Evolutionary conservation across 169 alveolate species (phyloP), one percentile per base, ranked within the genome.

Genomic region (Besnoitia besnoiti): DNA sequence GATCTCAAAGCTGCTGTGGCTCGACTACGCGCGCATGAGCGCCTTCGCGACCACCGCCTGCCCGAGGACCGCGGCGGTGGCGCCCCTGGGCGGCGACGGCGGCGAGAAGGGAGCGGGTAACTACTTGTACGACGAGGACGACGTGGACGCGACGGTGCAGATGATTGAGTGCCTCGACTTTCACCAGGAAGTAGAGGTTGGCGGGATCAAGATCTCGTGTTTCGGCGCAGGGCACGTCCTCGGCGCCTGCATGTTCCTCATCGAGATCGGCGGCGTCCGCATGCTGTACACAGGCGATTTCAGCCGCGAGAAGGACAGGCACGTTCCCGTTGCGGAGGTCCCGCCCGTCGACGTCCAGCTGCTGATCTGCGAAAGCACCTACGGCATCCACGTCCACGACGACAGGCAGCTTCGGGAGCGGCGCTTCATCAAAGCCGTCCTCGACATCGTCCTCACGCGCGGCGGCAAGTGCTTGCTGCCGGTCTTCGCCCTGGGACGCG

Each of bases 211-310:
- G 92, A 95, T 99, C 88, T 96, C 99, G 46, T 98, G 99, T 85
- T 99, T 97, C 94, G 97, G 99, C 84, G 99, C 99, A 0, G 99
- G 99, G 0, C 99, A 99, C 96, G 99, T 99, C 46, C 95, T 99
- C 33, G 99, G 99, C 7, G 99, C 99, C 0, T 98, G 99, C 84
- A 98, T 99, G 99, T 99, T 99, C 95, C 91, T 98, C 87, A 99
- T 99, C 46, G 99, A 98, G 94, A 98, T 99, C 79, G 99, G 97
- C 76, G 99, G 99, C 24, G 85, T 85, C 30, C 55, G 93, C 46
- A 46, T 46, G 16, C 90, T 99, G 67, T 99, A 99, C 96, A 99
- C 99, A 10, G 99, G 99, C 0, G 99, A 99, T 94, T 99, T 98
- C 95, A 97, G 99, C 55, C 96, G 99, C 59, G 99, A 99, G 95